Evolutionary conservation across 1,139 yeast species (phyloP), one percentile per base, ranked within the genome.

Genomic region (Protomyces lactucae-debilis): DNA sequence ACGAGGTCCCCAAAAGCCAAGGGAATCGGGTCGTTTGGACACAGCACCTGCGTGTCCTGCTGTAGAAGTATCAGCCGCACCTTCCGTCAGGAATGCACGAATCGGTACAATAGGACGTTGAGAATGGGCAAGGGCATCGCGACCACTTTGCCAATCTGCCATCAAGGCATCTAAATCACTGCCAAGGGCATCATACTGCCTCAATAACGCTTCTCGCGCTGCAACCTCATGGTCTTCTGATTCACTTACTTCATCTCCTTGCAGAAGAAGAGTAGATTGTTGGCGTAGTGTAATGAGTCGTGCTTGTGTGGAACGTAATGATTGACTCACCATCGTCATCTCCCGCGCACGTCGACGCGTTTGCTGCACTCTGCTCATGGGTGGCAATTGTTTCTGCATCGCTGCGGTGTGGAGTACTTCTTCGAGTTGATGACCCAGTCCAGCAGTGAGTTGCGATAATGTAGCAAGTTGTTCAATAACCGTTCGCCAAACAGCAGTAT

Each of bases 241-340:
- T 4, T 12, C 16, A 3, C 16, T 37, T 12, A 6, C 55, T 25
- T 67, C 70, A 39, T 70, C 70, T 3, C 67, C 68, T 36, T 70
- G 71, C n/a, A 70, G 51, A n/a, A 66, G 45, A 3, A 68, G 64
- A 28, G 56, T 25, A 28, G 69, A 65, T 46, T 67, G 69, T 32
- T 73, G 76, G 2, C 73, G 70, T 25, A 76, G 61, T 10, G 74
- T 67, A 48, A 74, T 73, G 68, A 77, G 68, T 39, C 77, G 71
- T 2, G 78, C 74, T 40, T 76, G 77, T n/a, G 77, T 66, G 59
- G 72, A 75, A 56, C 75, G 73, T 16, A 76, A 65, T 3, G 75
- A 67, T 2, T 70, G 68, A 5, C 74, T 65, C 52, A 76, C 69
- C 23, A 37, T n/a, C 32, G 32, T 28, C 32, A 28, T 28, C 32